Percentiles rank a stretch among this genome's conserved stretches.
Conservation (phyloP, 2,329 filamentous ascomycete genomes). For the Colletotrichum sansevieriae region DNA sequence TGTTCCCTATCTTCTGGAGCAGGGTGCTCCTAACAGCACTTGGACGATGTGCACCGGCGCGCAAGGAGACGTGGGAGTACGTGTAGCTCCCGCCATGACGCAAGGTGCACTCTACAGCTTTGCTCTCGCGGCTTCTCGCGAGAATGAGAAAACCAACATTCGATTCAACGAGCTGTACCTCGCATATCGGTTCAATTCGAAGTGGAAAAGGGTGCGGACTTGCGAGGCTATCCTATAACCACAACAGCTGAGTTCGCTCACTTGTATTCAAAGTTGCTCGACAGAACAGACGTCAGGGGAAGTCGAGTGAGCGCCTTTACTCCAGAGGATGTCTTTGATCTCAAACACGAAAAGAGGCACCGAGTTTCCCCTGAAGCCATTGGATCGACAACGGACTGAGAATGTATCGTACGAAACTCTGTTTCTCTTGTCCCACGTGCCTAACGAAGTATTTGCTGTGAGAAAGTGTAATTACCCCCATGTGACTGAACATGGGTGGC, state of each 20-base stretch:
- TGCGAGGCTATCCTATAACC: not conserved
- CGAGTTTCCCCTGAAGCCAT: too few relatives aligned
- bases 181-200: constrained; percentile 48
- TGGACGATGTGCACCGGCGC: constrained; percentile 53
- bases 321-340: too few relatives aligned
- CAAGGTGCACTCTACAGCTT: constrained; percentile 55
- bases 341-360: too few relatives aligned
- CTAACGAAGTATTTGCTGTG: too few relatives aligned
- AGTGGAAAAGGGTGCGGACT: constrained; percentile 15
- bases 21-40: constrained; percentile 43
- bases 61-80: constrained; percentile 40
- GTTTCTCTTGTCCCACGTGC: too few relatives aligned
- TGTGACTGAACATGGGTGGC: too few relatives aligned
- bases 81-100: constrained; percentile 43
- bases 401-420: too few relatives aligned
- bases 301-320: not conserved
- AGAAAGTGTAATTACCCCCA: too few relatives aligned
- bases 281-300: constrained; percentile 25
- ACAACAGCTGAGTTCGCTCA: constrained; percentile 21
- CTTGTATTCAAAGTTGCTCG: constrained; percentile 23
- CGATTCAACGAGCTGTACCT: constrained; percentile 57
- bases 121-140: constrained; percentile 47
- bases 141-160: constrained; percentile 49
- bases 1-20: constrained; percentile 50
- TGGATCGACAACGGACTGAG: too few relatives aligned